phyloP scores from a whole-genome alignment of 2,329 filamentous ascomycete species.

The Calonectria pseudoreteaudii region DNA sequence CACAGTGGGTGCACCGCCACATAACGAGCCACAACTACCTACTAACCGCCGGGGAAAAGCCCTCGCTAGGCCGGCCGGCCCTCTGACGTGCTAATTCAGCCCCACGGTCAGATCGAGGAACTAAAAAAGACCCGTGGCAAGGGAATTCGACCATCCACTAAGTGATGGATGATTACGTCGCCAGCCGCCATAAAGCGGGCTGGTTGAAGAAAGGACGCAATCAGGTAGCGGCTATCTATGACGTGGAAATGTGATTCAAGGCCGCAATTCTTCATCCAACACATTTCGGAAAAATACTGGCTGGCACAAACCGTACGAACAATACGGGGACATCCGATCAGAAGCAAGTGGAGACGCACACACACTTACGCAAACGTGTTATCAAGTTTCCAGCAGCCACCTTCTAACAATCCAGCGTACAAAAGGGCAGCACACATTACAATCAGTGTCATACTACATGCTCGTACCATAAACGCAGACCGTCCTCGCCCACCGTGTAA shows the following conservation, averaged over 20 bases:
- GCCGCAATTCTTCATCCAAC: constrained; percentile 4
- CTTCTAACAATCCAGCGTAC: constrained; percentile 39
- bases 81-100: constrained; percentile 3
- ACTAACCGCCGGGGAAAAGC: not conserved
- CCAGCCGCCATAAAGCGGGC: not conserved
- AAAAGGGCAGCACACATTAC: constrained; percentile 35
- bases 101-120: constrained; percentile 8
- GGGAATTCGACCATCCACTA: constrained; percentile 30
- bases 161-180: constrained; percentile 20
- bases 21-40: not conserved
- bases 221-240: constrained; percentile 10
- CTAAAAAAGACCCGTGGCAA: constrained; percentile 37
- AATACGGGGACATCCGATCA: not conserved
- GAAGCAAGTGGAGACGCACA: constrained; percentile 25
- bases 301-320: constrained; percentile 6
- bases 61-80: not conserved
- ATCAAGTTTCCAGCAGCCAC: constrained; percentile 41
- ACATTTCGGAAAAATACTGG: not conserved
- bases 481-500: constrained; percentile 23
- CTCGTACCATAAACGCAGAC: constrained; percentile 27
- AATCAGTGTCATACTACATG: constrained; percentile 36
- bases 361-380: constrained; percentile 41
- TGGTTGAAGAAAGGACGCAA: constrained; percentile 17
- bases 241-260: constrained; percentile 6
- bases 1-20: constrained; percentile 38